Base-by-base conservation (phyloP, 1,284 basidiomycete genomes). In the Fomitopsis pinicola region DNA sequence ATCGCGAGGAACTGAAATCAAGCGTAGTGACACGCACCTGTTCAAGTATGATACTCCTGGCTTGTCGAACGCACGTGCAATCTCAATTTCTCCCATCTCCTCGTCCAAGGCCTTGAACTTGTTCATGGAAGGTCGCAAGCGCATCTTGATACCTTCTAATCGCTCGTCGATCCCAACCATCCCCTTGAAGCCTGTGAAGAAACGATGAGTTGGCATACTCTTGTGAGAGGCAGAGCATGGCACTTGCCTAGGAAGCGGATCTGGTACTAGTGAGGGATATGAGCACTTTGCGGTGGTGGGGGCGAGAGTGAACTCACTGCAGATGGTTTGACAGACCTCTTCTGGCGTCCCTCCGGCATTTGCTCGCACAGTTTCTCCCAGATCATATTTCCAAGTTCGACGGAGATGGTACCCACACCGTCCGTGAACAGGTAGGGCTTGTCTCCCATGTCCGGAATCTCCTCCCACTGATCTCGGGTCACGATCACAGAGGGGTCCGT, bases 321-420 rank as follows among this genome's bases (percentile, higher is more conserved):
- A 58, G 81, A 82, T n/a, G 88, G 88, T 59, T 79, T 72, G 12
- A 83, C 19, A 36, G 63, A 0, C 74, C 66, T 48, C 72, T 55
- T 26, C 33, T 61, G 67, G 40, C 64, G 59, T 17, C 48, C 35
- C 42, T 72, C 68, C 44, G 72, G 74, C 46, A 80, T 80, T 36
- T 72, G 75, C 30, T 73, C 69, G 57, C 84, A 83, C 15, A 89
- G 69, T 2, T 77, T 78, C 6, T 67, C 64, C 82, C 85, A 91
- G 53, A 94, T 87, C 66, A 72, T 70, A 55, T 84, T 71, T 0
- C 80, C 84, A 5, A 93, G 76, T 35, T 75, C 73, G 26, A 74
- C 73, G 0, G 90, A 90, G 58, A 93, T 90, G 1, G 87, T 91
- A 0, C 91, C 92, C 22, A 87, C 81, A 42, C 92, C 91, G 66